Evolutionary conservation across 2,329 filamentous ascomycete species (phyloP).

Genomic region (Ramularia endophylla): DNA sequence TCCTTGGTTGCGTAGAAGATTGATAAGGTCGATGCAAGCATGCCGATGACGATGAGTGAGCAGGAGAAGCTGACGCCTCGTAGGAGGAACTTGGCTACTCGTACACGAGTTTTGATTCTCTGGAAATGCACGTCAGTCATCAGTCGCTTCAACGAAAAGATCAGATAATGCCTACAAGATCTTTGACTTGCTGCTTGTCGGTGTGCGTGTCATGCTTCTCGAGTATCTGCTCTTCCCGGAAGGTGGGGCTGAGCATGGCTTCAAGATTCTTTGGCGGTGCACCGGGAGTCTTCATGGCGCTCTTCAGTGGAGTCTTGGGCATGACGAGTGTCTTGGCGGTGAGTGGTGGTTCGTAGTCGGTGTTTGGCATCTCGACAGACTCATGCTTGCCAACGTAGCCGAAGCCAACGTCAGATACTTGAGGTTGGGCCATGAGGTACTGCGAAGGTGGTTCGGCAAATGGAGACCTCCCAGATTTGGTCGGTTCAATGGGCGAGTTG

Average conservation of each 20-base stretch:
- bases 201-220: slow-evolving; percentile 78
- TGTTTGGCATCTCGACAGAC: slow-evolving; percentile 53
- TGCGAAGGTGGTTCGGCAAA: slow-evolving; percentile 55
- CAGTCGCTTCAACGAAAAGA: no score
- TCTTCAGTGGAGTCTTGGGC: slow-evolving; percentile 77
- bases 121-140: slow-evolving; percentile 45
- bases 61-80: slow-evolving; percentile 95
- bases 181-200: slow-evolving; percentile 79
- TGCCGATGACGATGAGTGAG: slow-evolving; percentile 86
- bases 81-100: slow-evolving; percentile 91
- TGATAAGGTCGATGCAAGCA: slow-evolving; percentile 79
- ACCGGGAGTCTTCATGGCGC: slow-evolving; percentile 80
- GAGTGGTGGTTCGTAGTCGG: slow-evolving; percentile 36
- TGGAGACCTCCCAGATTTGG: slow-evolving; percentile 43
- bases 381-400: slow-evolving; percentile 67
- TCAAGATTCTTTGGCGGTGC: slow-evolving; percentile 64
- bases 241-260: slow-evolving; percentile 85
- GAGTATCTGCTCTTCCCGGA: slow-evolving; percentile 75
- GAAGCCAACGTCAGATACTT: slow-evolving; percentile 85
- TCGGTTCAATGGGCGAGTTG: slow-evolving; percentile 65
- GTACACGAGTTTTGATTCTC: slow-evolving; percentile 89
- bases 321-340: slow-evolving; percentile 44
- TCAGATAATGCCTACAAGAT: slow-evolving; percentile 64
- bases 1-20: slow-evolving; percentile 86
- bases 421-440: slow-evolving; percentile 55